Conservation (phyloP, 768 basidiomycete genomes). For the Boletus rubroflammeus region DNA sequence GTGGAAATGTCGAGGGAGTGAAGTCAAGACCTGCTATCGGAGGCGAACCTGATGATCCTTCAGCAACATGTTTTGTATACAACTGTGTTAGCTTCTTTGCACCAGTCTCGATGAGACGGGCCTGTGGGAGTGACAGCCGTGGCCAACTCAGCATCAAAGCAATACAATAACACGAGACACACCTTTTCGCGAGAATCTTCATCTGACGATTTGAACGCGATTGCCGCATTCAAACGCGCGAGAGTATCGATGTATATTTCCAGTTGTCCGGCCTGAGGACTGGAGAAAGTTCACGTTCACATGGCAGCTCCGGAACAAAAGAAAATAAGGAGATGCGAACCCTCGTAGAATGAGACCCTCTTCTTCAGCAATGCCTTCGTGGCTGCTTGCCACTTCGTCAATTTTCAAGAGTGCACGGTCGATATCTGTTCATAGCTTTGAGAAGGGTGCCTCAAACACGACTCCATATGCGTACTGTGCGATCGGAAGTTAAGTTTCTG, state of each 20-base stretch:
- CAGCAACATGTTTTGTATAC: slow-evolving; percentile 86
- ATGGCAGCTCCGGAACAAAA: not conserved
- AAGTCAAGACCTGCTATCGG: slow-evolving; percentile 58
- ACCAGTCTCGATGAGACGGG: slow-evolving; percentile 79
- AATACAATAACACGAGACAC: not conserved
- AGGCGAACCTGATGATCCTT: slow-evolving; percentile 75
- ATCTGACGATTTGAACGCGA: slow-evolving; percentile 70
- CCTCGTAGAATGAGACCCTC: slow-evolving; percentile 77
- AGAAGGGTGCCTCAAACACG: not conserved
- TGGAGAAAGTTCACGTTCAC: slow-evolving; percentile 24
- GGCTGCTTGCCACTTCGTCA: slow-evolving; percentile 70
- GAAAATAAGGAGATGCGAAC: slow-evolving; percentile 35
- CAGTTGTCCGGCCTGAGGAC: slow-evolving; percentile 69
- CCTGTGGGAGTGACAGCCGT: slow-evolving; percentile 28
- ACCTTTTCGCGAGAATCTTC: slow-evolving; percentile 55
- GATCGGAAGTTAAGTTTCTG: slow-evolving; percentile 70
- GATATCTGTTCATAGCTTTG: slow-evolving; percentile 53
- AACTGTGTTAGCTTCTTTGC: slow-evolving; percentile 77
- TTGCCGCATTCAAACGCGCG: slow-evolving; percentile 72
- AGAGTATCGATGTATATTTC: slow-evolving; percentile 65
- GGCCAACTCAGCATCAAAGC: not conserved
- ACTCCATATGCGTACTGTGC: slow-evolving; percentile 50
- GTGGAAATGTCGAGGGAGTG: slow-evolving; percentile 51
- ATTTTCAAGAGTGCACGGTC: slow-evolving; percentile 76
- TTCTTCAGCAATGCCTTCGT: slow-evolving; percentile 72